Percentiles rank a stretch among this genome's conserved stretches.
phyloP scores from a whole-genome alignment of 345 rosid genomes.

The Lepidium aucheri region DNA sequence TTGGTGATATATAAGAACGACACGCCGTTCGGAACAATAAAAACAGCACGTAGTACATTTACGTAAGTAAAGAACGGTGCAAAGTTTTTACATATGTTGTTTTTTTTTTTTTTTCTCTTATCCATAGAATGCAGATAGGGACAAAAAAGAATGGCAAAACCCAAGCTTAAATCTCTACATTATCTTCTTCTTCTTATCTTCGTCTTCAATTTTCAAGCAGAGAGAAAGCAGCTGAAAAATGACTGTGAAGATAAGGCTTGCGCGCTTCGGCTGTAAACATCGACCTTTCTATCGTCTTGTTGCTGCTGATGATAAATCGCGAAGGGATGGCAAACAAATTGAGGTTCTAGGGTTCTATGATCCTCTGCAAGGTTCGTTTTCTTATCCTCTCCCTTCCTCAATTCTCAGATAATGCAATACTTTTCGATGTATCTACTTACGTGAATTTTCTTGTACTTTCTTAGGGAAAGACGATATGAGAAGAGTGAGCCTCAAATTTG shows the following conservation, averaged over 20 bases:
- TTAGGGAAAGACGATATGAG: slow-evolving; percentile 80
- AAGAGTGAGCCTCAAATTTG: slow-evolving; percentile 78
- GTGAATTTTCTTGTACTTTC: not conserved
- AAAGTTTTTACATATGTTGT: not conserved
- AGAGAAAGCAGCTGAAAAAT: slow-evolving; percentile 19
- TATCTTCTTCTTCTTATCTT: not conserved
- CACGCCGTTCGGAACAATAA: not conserved
- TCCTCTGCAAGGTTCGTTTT: slow-evolving; percentile 57
- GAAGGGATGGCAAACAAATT: slow-evolving; percentile 81
- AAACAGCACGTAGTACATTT: slow-evolving; percentile 5
- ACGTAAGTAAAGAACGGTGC: not conserved
- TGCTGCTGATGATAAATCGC: slow-evolving; percentile 79
- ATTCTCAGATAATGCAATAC: not conserved
- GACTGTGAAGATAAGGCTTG: slow-evolving; percentile 68
- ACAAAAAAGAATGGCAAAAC: not conserved
- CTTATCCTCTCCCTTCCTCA: not conserved
- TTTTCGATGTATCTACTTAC: not conserved
- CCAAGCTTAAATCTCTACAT: not conserved
- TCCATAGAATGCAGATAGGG: not conserved
- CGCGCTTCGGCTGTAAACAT: slow-evolving; percentile 70
- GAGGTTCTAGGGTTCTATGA: slow-evolving; percentile 74
- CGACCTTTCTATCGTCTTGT: slow-evolving; percentile 69
- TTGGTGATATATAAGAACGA: not conserved
- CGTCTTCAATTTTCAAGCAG: not conserved
- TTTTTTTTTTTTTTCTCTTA: too few species aligned